Evolutionary conservation across 2,329 filamentous ascomycete genomes (phyloP), one percentile per base, ranked within the genome.

Genomic region (Aspergillus fumigatiaffinis): DNA sequence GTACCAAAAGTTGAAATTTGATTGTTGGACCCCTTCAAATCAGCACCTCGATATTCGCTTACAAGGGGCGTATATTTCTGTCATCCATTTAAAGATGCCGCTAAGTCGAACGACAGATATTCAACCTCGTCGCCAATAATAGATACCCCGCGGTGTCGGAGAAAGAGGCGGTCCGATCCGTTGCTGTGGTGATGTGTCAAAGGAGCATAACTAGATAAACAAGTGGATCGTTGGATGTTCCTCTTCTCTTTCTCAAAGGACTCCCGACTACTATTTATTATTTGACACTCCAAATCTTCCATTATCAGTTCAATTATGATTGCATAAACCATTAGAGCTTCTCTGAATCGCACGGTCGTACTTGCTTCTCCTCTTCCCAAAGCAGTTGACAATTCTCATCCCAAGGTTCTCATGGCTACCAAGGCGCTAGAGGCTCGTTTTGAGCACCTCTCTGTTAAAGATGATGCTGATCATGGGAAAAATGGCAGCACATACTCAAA

Each of bases 371-470:
- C 49, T 51, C 26, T 55, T 56, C 58, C 41, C 54, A 52, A 35
- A 46, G 35, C 23, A 41, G 32, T 50, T 38, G 44, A 47, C 47
- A 41, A 55, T 20, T 57, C 52, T 55, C 51, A 38, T 53, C 54
- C 26, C 50, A 53, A 20, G 32, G 52, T 50, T 61, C 87, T 50
- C 47, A 84, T 93, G 89, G 85, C 92, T 63, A 84, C 89, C 58
- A 85, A 90, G 66, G 86, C 85, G 52, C 82, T 97, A 50, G 93
- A 97, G 78, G 82, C 89, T 76, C 90, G 90, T 68, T 91, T 97
- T 71, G 92, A 96, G 85, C 88, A 87, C 75, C 85, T 97, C 78
- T 88, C 90, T 21, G 90, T 97, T 61, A 88, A 90, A 67, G 92
- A 97, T 71, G 92, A 96, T 76, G 95, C 93, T 71, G 88, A 91